Base-by-base conservation (phyloP, 257 asterid genomes). In the Datura wrightii region DNA sequence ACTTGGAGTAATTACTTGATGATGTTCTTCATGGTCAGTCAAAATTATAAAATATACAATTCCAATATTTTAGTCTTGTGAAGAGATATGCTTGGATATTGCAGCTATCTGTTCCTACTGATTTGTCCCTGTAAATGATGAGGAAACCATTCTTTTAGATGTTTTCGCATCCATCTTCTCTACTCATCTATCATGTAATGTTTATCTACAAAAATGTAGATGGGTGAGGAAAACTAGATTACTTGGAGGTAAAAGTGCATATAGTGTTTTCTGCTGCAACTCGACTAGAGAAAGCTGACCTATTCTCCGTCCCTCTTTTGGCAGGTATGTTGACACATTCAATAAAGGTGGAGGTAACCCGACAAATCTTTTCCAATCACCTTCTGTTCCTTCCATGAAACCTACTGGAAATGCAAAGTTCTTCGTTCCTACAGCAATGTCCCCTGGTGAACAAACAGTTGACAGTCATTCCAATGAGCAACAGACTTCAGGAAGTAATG, bases 281-380 rank as follows among this genome's bases (percentile, higher is more conserved):
- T 71, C 54, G 36, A 72, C 14, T 53, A 31, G 82, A 31, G 46
- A 52, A 52, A 78, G 8, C 31, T 52, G 48, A 52, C 82, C 62
- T 60, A 78, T 84, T 58, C n/a, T 79, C 31, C 31, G 31, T 52
- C 72, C 60, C 37, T 18, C 66, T 41, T 87, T 87, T 50, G 80
- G 54, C 92, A 89, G 93, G 91, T 90, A 90, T 14, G 91, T 89
- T 24, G 87, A 84, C 84, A 86, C 88, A 15, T 89, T 85, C 80
- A 94, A 93, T 88, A 88, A 88, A 90, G 98, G 98, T 34, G 93
- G 94, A 71, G 98, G 96, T 52, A 92, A 86, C 84, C 78, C 94
- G 8, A 83, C 94, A 8, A 91, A 87, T 88, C 62, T 89, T 34
- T 94, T 91, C 89, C 97, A 90, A 69, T 91, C 98, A 5, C 97